phyloP scores from a whole-genome alignment of 805 yeast genomes.

The Priceomyces haplophilus region DNA sequence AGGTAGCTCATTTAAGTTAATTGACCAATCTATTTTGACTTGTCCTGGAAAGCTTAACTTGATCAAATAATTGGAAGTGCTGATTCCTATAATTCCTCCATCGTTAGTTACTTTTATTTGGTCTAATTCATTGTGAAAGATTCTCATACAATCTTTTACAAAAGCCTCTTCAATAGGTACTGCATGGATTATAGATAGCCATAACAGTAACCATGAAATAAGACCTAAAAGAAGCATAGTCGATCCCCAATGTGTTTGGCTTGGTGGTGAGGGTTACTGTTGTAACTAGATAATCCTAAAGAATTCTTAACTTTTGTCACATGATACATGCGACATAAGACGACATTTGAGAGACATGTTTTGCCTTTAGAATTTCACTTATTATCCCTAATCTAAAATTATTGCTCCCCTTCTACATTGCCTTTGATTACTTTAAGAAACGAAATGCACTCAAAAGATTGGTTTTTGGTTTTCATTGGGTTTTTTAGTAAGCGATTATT shows the following conservation, averaged over 20 bases:
- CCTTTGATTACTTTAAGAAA: no score
- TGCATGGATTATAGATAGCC: slow-evolving; percentile 7
- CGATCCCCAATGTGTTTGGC: background rate
- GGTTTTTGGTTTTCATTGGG: slow-evolving; percentile 65
- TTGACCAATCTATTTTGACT: slow-evolving; percentile 14
- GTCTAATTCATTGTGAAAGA: slow-evolving; percentile 39
- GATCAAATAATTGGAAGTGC: slow-evolving; percentile 14
- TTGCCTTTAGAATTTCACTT: no score
- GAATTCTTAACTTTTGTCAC: no score
- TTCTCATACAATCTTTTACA: slow-evolving; percentile 52
- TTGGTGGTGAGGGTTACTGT: background rate
- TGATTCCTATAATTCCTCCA: slow-evolving; percentile 13
- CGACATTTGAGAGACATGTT: no score
- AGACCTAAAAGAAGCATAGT: background rate
- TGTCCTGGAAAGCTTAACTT: slow-evolving; percentile 7
- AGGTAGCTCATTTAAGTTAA: slow-evolving; percentile 16
- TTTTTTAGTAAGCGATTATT: slow-evolving; percentile 37
- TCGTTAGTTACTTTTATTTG: slow-evolving; percentile 6
- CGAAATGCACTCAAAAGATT: slow-evolving; percentile 49
- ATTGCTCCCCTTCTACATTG: no score
- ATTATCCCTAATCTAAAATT: no score
- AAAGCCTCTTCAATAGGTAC: slow-evolving; percentile 52
- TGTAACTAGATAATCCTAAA: no score
- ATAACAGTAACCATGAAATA: background rate
- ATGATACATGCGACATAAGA: no score